Percentiles rank a stretch among this genome's conserved stretches.
phyloP scores from a whole-genome alignment of 148 eudicot genomes.

The Rhododendron henanense region DNA sequence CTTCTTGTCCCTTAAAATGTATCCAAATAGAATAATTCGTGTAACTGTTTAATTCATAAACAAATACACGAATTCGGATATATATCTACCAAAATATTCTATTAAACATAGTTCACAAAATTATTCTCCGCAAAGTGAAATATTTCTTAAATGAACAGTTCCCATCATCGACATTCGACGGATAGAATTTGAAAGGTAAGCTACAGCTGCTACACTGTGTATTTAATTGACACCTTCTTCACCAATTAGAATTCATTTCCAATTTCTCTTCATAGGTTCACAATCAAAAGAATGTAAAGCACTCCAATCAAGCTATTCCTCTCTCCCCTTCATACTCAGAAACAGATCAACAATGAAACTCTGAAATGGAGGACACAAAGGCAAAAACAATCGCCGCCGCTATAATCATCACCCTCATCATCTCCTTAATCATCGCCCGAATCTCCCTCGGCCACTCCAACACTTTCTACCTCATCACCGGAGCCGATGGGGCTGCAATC shows the following conservation, averaged over 20 bases:
- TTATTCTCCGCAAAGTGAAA: neutral
- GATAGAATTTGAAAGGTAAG: too few relatives aligned
- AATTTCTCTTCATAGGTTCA: neutral
- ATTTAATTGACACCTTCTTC: too few relatives aligned
- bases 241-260: too few relatives aligned
- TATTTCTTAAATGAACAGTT: too few relatives aligned
- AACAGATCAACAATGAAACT: slow-evolving; percentile 8
- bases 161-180: too few relatives aligned
- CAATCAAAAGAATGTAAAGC: slow-evolving; percentile 12
- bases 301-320: neutral
- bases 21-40: too few relatives aligned
- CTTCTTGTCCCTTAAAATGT: neutral
- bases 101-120: neutral
- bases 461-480: slow-evolving; percentile 43
- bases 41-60: neutral
- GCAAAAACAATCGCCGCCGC: slow-evolving; percentile 37
- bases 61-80: too few relatives aligned
- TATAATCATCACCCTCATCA: slow-evolving; percentile 30
- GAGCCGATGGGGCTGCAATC: slow-evolving; percentile 38
- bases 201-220: too few relatives aligned
- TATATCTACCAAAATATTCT: too few relatives aligned
- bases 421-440: slow-evolving; percentile 44
- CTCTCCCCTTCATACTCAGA: slow-evolving; percentile 1
- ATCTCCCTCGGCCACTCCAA: slow-evolving; percentile 38
- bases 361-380: slow-evolving; percentile 56